A percentile compares a stretch with the other conserved stretches of the same genome.
Evolutionary conservation across 1,284 basidiomycete species (phyloP).

Genomic region (Ustilago lituana): DNA sequence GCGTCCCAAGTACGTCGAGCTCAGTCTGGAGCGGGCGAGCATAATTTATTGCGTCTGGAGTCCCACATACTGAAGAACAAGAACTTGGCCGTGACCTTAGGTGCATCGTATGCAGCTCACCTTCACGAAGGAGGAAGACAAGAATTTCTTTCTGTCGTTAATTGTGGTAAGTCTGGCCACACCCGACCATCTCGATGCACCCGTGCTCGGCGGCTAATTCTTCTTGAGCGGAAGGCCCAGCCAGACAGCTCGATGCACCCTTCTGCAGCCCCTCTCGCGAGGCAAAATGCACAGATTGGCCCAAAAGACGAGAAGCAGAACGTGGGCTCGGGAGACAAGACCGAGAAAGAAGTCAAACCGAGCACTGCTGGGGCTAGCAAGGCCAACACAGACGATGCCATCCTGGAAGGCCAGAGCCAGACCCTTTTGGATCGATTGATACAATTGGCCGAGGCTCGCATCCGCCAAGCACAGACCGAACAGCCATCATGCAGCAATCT

Average conservation of each 20-base stretch:
- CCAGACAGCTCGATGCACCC: no score
- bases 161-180: slow-evolving; percentile 21
- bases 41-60: no score
- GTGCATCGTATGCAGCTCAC: slow-evolving; percentile 25
- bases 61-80: neutral
- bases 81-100: neutral
- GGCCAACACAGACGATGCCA: neutral
- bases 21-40: no score
- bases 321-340: no score
- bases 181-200: neutral
- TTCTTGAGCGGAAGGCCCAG: no score
- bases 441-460: slow-evolving; percentile 7
- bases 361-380: no score
- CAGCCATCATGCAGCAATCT: neutral
- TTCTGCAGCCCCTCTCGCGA: neutral
- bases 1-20: slow-evolving; percentile 10
- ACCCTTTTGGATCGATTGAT: slow-evolving; percentile 14
- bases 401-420: slow-evolving; percentile 9
- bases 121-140: slow-evolving; percentile 26
- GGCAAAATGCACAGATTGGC: no score
- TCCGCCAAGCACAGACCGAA: neutral
- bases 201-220: no score
- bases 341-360: neutral
- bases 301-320: no score
- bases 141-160: slow-evolving; percentile 16